Conservation (phyloP, 1,284 basidiomycete genomes). For the Sparassis latifolia region DNA sequence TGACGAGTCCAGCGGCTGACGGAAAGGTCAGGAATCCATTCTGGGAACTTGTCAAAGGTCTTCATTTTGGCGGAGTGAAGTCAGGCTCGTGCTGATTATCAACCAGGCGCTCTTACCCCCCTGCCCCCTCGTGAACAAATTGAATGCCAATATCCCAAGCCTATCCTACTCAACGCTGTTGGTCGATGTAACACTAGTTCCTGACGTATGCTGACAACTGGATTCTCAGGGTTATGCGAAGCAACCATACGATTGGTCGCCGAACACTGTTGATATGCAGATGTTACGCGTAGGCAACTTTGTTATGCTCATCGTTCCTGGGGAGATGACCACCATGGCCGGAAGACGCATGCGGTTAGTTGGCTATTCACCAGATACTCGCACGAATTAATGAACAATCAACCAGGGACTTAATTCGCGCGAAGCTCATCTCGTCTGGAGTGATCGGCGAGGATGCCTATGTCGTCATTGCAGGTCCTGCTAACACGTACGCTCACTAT, state of each 20-base stretch:
- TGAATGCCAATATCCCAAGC: slow-evolving; percentile 76
- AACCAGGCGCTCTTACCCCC: slow-evolving; percentile 57
- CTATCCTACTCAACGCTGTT: slow-evolving; percentile 70
- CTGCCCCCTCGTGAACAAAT: slow-evolving; percentile 52
- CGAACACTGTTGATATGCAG: slow-evolving; percentile 72
- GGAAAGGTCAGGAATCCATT: slow-evolving; percentile 60
- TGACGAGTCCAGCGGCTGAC: not conserved
- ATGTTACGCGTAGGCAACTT: slow-evolving; percentile 77
- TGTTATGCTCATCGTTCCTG: slow-evolving; percentile 73
- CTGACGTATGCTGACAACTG: not conserved
- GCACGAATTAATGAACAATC: not conserved
- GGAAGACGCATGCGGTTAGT: slow-evolving; percentile 38
- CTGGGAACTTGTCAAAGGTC: slow-evolving; percentile 75
- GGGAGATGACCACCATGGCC: slow-evolving; percentile 56
- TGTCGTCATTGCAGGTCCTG: slow-evolving; percentile 73
- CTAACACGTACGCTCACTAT: slow-evolving; percentile 77
- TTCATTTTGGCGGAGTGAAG: not conserved
- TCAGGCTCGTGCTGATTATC: slow-evolving; percentile 1
- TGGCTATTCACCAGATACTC: not conserved
- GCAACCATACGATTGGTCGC: slow-evolving; percentile 71
- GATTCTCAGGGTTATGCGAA: slow-evolving; percentile 52
- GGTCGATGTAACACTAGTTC: slow-evolving; percentile 14
- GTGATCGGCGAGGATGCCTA: slow-evolving; percentile 62
- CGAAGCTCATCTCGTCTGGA: slow-evolving; percentile 54
- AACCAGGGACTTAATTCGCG: slow-evolving; percentile 52